Conservation (phyloP, 169 alveolate genomes). For the Cryptosporidium muris region DNA sequence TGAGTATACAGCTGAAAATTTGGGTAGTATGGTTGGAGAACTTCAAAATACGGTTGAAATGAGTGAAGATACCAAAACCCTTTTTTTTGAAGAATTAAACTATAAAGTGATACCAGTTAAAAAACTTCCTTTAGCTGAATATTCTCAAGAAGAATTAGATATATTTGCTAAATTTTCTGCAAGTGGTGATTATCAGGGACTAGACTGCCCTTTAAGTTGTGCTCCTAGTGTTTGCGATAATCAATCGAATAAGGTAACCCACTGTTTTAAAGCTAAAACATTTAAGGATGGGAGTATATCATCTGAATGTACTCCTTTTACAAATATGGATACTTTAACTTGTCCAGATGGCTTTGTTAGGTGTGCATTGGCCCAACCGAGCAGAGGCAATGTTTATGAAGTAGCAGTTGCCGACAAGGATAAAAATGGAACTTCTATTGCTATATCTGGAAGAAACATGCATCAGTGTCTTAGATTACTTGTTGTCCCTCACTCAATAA, state of each 20-base stretch:
- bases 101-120: conserved; percentile 58
- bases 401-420: neutral
- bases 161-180: conserved; percentile 40
- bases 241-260: conserved; percentile 41
- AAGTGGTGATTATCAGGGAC: conserved; percentile 56
- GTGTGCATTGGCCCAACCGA: conserved; percentile 66
- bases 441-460: conserved; percentile 67
- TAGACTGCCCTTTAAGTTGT: conserved; percentile 68
- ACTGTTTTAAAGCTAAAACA: conserved; percentile 63
- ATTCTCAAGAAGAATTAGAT: conserved; percentile 47
- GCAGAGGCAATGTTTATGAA: conserved; percentile 68
- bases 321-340: conserved; percentile 19
- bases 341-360: conserved; percentile 62
- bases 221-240: conserved; percentile 65
- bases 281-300: conserved; percentile 46
- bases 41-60: conserved; percentile 27
- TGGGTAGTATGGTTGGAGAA: conserved; percentile 39
- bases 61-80: conserved; percentile 31
- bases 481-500: conserved; percentile 44
- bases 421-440: conserved; percentile 39
- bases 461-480: conserved; percentile 64
- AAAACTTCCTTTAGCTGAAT: conserved; percentile 66
- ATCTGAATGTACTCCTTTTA: conserved; percentile 55
- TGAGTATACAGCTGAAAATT: conserved; percentile 44
- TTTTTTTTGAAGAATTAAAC: conserved; percentile 35